These are phyloP conservation scores for Carex pumila DNA, from an alignment of 176 grass and related monocot genomes.

Conservation along the genomic window DNA sequence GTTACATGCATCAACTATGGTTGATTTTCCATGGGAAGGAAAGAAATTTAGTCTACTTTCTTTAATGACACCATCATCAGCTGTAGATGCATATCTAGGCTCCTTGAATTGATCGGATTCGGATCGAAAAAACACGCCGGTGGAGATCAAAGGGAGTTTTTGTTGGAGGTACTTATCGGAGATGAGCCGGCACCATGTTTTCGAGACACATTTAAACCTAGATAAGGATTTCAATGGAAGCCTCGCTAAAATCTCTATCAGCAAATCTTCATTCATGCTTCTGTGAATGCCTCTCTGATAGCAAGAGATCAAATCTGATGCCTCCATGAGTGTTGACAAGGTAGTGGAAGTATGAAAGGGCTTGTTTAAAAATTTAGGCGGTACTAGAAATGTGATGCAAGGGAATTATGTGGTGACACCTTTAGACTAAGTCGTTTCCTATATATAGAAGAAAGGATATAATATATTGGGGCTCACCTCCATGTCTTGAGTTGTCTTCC, in stretches of 20 bases:
- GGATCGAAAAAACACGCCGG: conserved; percentile 52
- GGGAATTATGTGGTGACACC: not conserved
- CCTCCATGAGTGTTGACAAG: not conserved
- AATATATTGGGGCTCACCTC: not conserved
- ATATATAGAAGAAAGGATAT: not conserved
- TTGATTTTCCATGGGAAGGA: conserved; percentile 44
- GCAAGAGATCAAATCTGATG: conserved; percentile 8
- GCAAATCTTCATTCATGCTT: conserved; percentile 43
- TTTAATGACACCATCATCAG: conserved; percentile 7
- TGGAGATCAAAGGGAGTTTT: conserved; percentile 51
- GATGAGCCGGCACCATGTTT: conserved; percentile 52
- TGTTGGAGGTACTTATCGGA: conserved; percentile 54
- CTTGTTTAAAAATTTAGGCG: not conserved
- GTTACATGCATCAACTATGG: conserved; percentile 80
- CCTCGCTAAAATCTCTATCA: conserved; percentile 53
- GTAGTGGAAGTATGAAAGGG: not conserved
- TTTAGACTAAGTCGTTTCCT: not conserved
- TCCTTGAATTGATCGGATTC: not conserved
- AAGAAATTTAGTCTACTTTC: conserved; percentile 62
- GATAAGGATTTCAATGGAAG: conserved; percentile 65
- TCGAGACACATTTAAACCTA: conserved; percentile 69
- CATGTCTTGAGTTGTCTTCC: not conserved
- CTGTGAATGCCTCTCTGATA: not conserved
- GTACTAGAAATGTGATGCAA: not conserved
- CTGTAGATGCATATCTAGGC: conserved; percentile 40